A percentile compares a stretch with the other conserved stretches of the same genome.
phyloP scores from a whole-genome alignment of 2,329 filamentous ascomycete species.

The Rachicladosporium sp. region DNA sequence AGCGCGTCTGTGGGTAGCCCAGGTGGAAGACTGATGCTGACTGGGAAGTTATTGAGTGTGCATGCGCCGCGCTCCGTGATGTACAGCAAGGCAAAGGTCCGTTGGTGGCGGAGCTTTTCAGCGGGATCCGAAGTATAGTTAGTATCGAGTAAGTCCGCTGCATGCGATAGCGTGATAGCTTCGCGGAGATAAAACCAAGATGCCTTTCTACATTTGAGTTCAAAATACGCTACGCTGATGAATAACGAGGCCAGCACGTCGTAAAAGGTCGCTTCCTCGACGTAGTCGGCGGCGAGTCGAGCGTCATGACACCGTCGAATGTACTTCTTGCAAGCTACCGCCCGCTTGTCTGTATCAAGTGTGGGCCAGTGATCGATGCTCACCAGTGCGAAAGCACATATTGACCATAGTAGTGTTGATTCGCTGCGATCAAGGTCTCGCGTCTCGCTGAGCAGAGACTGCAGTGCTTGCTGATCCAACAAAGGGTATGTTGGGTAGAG shows the following conservation, averaged over 20 bases:
- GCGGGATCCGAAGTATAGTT: not conserved
- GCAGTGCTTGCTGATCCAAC: slow-evolving; percentile 2
- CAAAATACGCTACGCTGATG: slow-evolving; percentile 9
- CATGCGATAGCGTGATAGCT: slow-evolving; percentile 8
- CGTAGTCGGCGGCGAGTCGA: slow-evolving; percentile 2
- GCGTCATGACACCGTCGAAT: slow-evolving; percentile 7
- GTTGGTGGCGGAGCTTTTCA: slow-evolving; percentile 5
- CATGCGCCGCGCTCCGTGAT: slow-evolving; percentile 10
- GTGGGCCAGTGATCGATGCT: slow-evolving; percentile 8
- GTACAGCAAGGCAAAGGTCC: slow-evolving; percentile 9
- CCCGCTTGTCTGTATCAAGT: slow-evolving; percentile 7
- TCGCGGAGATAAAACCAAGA: slow-evolving; percentile 11
- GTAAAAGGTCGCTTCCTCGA: slow-evolving; percentile 4
- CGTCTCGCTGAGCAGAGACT: slow-evolving; percentile 2
- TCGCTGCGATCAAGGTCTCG: not conserved
- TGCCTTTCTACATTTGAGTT: slow-evolving; percentile 10
- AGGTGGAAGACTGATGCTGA: slow-evolving; percentile 7
- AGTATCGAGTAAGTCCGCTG: not conserved
- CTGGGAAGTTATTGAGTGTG: slow-evolving; percentile 8
- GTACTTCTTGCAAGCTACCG: slow-evolving; percentile 2
- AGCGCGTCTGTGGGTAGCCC: slow-evolving; percentile 1
- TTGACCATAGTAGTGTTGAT: slow-evolving; percentile 7
- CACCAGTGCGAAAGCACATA: slow-evolving; percentile 9
- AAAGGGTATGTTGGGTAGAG: slow-evolving; percentile 9
- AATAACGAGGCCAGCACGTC: slow-evolving; percentile 9